These are phyloP conservation scores for Dissophora globulifera DNA, from an alignment of 192 early-diverging fungal genomes.

Conservation along the genomic window DNA sequence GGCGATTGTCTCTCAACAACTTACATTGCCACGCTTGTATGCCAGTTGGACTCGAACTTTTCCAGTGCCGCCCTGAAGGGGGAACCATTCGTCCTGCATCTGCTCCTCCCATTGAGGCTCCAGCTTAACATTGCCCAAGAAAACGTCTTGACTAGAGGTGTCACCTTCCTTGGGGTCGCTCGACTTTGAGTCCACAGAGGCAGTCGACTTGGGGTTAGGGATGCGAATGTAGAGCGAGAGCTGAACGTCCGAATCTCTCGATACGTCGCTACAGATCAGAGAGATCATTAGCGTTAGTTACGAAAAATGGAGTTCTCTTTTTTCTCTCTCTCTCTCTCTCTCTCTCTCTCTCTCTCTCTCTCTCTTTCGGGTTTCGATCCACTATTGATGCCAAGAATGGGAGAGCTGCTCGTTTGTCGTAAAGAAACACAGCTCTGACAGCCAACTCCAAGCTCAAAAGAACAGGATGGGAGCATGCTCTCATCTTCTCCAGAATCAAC, in stretches of 20 bases:
- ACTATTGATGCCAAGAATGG: too few relatives aligned
- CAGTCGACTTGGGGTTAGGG: constrained; percentile 46
- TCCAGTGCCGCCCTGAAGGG: constrained; percentile 72
- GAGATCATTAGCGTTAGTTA: constrained; percentile 1
- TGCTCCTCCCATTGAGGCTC: constrained; percentile 62
- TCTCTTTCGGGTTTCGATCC: too few relatives aligned
- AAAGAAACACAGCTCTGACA: not conserved
- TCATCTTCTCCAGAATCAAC: not conserved
- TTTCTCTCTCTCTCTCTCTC: too few relatives aligned
- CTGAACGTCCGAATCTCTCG: constrained; percentile 67
- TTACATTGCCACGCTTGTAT: constrained; percentile 75
- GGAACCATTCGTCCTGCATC: constrained; percentile 73
- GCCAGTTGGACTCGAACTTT: constrained; percentile 77
- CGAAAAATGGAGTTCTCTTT: too few relatives aligned
- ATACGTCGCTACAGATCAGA: constrained; percentile 62
- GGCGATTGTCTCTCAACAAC: not conserved
- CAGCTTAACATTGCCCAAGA: constrained; percentile 64
- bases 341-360: too few relatives aligned
- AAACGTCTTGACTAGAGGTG: constrained; percentile 56
- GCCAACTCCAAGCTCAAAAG: not conserved
- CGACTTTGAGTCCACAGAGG: constrained; percentile 39
- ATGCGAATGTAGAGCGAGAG: constrained; percentile 68
- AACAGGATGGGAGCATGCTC: not conserved
- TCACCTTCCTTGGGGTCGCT: constrained; percentile 51
- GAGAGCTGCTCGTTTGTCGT: too few relatives aligned